Conservation (phyloP, 2,329 filamentous ascomycete genomes). For the Colletotrichum sp. region DNA sequence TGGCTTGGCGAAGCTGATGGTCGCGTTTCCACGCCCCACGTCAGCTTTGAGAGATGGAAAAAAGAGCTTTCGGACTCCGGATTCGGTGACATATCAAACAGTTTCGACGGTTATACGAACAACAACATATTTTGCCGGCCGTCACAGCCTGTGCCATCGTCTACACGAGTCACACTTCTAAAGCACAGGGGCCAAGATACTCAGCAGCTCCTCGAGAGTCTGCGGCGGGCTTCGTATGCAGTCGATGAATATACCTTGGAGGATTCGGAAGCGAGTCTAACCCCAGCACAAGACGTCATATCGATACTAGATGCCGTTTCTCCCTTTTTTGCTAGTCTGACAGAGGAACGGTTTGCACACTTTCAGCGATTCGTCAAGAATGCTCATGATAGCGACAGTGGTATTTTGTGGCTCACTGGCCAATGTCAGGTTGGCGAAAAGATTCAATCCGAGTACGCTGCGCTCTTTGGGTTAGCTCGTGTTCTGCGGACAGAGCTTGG, state of each 20-base stretch:
- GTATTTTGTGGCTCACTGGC: conserved; percentile 7
- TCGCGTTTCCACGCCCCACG: conserved; percentile 28
- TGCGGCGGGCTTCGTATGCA: neutral
- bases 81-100: conserved; percentile 24
- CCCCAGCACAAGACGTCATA: conserved; percentile 25
- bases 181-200: neutral
- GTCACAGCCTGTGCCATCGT: neutral
- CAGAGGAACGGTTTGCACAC: conserved; percentile 4
- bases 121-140: conserved; percentile 1
- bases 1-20: conserved; percentile 37
- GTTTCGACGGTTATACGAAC: neutral
- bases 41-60: conserved; percentile 29
- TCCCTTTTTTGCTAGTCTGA: neutral
- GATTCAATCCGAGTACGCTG: conserved; percentile 19
- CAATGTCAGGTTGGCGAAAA: neutral
- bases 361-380: conserved; percentile 15
- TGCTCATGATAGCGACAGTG: neutral
- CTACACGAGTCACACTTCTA: neutral
- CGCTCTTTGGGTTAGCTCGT: conserved; percentile 22
- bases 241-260: neutral
- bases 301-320: neutral
- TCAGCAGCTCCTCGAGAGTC: neutral
- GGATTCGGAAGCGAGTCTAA: neutral
- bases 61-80: conserved; percentile 28
- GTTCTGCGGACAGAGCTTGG: conserved; percentile 24